A percentile compares a stretch with the other conserved stretches of the same genome.
Evolutionary conservation across 78 protist species (phyloP).

Genomic region (Guillardia theta): DNA sequence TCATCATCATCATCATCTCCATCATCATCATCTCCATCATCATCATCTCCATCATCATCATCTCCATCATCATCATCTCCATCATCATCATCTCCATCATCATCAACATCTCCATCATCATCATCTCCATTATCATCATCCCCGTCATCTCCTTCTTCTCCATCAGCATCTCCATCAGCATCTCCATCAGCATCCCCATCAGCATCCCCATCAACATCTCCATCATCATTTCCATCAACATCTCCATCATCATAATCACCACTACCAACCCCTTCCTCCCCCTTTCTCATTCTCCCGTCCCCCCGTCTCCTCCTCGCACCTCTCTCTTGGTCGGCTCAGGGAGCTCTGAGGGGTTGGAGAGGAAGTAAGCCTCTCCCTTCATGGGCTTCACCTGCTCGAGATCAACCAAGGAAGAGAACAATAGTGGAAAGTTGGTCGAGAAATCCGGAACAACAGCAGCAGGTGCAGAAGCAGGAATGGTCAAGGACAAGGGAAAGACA

Average conservation of each 20-base stretch:
- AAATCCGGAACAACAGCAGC: not conserved
- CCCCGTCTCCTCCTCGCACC: not conserved
- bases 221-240: not conserved
- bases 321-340: not conserved
- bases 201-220: not conserved
- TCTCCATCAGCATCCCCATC: not conserved
- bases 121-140: not conserved
- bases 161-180: not conserved
- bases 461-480: not conserved
- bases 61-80: not conserved
- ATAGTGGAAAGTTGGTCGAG: not conserved
- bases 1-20: not conserved
- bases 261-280: too few species aligned
- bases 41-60: not conserved
- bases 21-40: not conserved
- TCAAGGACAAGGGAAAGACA: not conserved
- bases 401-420: not conserved
- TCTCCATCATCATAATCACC: not conserved
- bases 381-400: not conserved
- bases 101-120: not conserved
- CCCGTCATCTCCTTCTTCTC: not conserved
- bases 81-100: not conserved
- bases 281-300: too few species aligned
- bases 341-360: constrained; percentile 43
- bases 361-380: not conserved